Conservation (phyloP, 2,329 filamentous ascomycete species). For the Pseudocercospora cruenta region DNA sequence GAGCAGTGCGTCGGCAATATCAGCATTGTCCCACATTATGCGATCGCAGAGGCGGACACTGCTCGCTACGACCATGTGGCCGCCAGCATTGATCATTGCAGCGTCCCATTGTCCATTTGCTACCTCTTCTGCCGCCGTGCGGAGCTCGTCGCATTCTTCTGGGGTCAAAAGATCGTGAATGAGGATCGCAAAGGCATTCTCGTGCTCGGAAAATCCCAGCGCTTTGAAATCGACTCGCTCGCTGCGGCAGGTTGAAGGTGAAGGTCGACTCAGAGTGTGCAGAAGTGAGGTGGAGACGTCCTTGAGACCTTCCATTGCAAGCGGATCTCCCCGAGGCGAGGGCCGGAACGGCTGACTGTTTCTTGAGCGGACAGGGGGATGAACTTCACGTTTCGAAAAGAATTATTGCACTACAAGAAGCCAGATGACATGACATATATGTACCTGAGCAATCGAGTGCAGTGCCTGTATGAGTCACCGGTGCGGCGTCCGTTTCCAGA, state of each 20-base stretch:
- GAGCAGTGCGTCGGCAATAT: conserved; percentile 66
- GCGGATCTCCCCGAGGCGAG: conserved; percentile 1
- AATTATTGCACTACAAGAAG: background rate
- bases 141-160: conserved; percentile 63
- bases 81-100: conserved; percentile 70
- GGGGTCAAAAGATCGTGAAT: conserved; percentile 63
- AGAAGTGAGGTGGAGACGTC: background rate
- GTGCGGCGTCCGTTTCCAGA: conserved; percentile 7
- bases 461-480: background rate
- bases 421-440: background rate
- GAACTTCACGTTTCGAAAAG: background rate
- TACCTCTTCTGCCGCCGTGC: conserved; percentile 53
- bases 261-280: conserved; percentile 5
- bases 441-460: background rate
- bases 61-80: conserved; percentile 59
- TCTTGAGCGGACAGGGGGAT: too few relatives aligned
- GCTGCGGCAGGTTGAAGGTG: conserved; percentile 2
- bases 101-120: conserved; percentile 60
- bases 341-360: background rate
- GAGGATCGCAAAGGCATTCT: conserved; percentile 52
- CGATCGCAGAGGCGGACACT: conserved; percentile 69
- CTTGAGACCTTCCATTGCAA: background rate
- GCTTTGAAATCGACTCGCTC: conserved; percentile 9
- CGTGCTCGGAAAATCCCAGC: conserved; percentile 8
- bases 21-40: conserved; percentile 71